Percentiles rank a stretch among this genome's conserved stretches.
phyloP scores from a whole-genome alignment of 768 basidiomycete species.

The Peribolospora kevripleyi region DNA sequence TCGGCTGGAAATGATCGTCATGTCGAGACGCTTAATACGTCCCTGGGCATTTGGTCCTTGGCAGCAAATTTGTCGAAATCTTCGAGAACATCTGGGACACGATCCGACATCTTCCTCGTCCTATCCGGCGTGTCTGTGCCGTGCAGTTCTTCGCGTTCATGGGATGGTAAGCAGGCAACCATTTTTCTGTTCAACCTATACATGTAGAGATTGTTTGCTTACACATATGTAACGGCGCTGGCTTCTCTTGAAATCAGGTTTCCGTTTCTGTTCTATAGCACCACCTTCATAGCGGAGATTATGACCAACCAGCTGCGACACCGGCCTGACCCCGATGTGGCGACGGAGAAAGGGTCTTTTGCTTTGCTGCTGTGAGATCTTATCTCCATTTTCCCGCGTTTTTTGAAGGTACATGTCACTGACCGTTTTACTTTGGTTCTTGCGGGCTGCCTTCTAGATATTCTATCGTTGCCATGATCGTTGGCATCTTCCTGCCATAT shows the following conservation, averaged over 20 bases:
- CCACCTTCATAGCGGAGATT: too few species aligned
- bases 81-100: conserved; percentile 28
- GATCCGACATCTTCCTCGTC: conserved; percentile 6
- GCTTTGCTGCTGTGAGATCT: neutral
- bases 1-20: neutral
- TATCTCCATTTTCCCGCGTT: neutral
- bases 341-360: too few species aligned
- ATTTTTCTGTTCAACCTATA: conserved; percentile 8
- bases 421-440: conserved; percentile 4
- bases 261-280: neutral
- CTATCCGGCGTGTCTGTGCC: conserved; percentile 13
- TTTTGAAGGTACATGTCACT: conserved; percentile 10
- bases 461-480: conserved; percentile 39
- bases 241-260: neutral
- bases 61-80: conserved; percentile 43
- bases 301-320: too few species aligned
- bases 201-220: neutral
- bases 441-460: conserved; percentile 17
- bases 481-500: conserved; percentile 44
- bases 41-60: neutral
- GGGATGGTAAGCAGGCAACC: conserved; percentile 13
- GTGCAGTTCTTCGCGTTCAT: conserved; percentile 10
- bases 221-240: too few species aligned
- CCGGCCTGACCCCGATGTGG: too few species aligned
- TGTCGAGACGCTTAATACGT: neutral